Evolutionary conservation across 2,329 filamentous ascomycete genomes (phyloP), one percentile per base, ranked within the genome.

Genomic region (Penicillium sp.): DNA sequence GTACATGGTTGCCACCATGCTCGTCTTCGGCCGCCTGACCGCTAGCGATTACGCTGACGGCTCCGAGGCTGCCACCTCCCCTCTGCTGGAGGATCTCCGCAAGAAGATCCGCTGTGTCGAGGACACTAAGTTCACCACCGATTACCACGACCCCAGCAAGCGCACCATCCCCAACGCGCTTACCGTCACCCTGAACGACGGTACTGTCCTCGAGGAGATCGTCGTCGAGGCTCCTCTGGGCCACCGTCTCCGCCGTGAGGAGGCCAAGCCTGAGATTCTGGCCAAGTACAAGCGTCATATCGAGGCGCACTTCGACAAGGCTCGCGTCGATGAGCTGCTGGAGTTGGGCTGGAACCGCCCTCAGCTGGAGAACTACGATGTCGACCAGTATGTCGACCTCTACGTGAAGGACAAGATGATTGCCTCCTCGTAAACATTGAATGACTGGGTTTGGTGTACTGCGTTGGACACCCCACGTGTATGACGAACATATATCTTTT

Each of bases 1-100:
- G 77, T 99, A 99, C 86, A 99, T 99, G 94, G 90, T 91, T 73
- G 83, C 93, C 64, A 92, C 91, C 71, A 97, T 97, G 92, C 89
- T 99, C 67, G 89, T 89, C 67, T 97, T 93, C 78, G 91, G 94
- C 77, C 92, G 94, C 66, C 89, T 99, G 62, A 90, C 93, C 69
- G 93, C 94, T 50, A 90, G 84, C 65, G 94, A 99, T 81, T 99
- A 99, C 83, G 87, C 87, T 47, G 94, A 99, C 75, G 91, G 90
- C 69, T 86, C 88, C 68, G 93, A 97, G 81, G 93, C 94, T 50
- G 94, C 94, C 62, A 93, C 89, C 57, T 96, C 91, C 21, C 85
- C 87, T 57, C 86, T 97, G 45, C 89, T 99, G 60, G 94, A 97
- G 79, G 90, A 89, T 57, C 89, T 99, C 62, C 89, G 94, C 74